Base-by-base conservation (phyloP, 192 early-diverging fungal species). In the Mortierella alpina region DNA sequence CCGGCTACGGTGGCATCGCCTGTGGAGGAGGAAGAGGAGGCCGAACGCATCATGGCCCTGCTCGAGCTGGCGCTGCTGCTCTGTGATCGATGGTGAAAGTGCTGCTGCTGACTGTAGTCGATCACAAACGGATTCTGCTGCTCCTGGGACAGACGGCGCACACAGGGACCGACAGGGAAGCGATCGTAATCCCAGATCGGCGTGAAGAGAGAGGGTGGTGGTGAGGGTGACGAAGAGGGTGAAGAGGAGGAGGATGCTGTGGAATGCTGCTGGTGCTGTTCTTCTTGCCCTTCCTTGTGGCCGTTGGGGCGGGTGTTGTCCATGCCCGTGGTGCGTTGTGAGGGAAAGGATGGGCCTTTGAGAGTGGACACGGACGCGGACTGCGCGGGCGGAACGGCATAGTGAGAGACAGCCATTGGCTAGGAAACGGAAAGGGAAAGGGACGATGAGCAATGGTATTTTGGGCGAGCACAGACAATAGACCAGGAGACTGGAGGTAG, bases 131-230 rank as follows among this genome's bases (percentile, higher is more conserved):
- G 54, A 23, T 65, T 68, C 1, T 62, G 31, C n/a, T 58, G 66
- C 48, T 76, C 67, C 8, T 69, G 55, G 0, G 73, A 68, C 18
- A 20, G 41, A 3, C 72, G 63, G 51, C 55, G 59, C 7, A 70
- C n/a, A 59, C 67, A 70, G 23, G 74, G 74, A 5, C 54, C 74
- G 15, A 70, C 62, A 0, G 74, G 74, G 42, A 55, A 70, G n/a
- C 67, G 68, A 59, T 78, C 62, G 9, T 70, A 70, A 18, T 70
- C 75, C 75, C 68, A 70, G 62, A 78, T 70, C 1, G 68, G 75
- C 1, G 68, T 68, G 63, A 60, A 70, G 41, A 72, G 41, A 4
- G 60, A 45, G 15, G 41, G 45, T 47, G 41, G 39, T 18, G 55
- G 55, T 63, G 23, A 10, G 12, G 54, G 20, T 11, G 63, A 66